Evolutionary conservation across 768 basidiomycete species (phyloP).

Genomic region (Tricholoma flavovirens): DNA sequence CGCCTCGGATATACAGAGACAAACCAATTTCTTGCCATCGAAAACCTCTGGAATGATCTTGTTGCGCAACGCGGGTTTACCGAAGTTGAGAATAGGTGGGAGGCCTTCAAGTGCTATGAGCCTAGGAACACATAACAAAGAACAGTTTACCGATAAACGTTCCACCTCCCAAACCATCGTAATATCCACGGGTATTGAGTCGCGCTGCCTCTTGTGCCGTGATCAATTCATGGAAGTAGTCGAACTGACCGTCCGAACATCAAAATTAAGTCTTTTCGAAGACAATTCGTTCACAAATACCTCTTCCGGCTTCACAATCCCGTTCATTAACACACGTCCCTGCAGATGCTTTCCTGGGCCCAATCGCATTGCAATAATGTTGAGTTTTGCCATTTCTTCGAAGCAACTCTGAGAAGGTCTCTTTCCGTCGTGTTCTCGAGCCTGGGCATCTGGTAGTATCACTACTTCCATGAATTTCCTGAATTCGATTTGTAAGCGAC

Average conservation of each 20-base stretch:
- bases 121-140: not conserved
- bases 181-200: constrained; percentile 69
- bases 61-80: constrained; percentile 54
- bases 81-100: constrained; percentile 79
- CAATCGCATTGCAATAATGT: constrained; percentile 62
- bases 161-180: constrained; percentile 62
- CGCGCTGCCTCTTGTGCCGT: constrained; percentile 66
- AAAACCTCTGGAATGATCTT: constrained; percentile 54
- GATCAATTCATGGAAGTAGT: constrained; percentile 81
- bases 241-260: constrained; percentile 36
- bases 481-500: constrained; percentile 51
- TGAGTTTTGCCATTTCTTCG: constrained; percentile 53
- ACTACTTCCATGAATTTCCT: constrained; percentile 70
- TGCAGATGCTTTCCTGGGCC: constrained; percentile 85
- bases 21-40: constrained; percentile 64
- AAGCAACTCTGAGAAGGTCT: constrained; percentile 64
- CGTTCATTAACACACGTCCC: constrained; percentile 66
- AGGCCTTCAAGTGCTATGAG: constrained; percentile 33
- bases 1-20: constrained; percentile 83
- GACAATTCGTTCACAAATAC: constrained; percentile 24
- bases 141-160: constrained; percentile 25
- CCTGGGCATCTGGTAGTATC: constrained; percentile 49
- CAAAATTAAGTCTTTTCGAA: not conserved
- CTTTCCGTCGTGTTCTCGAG: constrained; percentile 78
- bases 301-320: constrained; percentile 71